Base-by-base conservation (phyloP, 495 filamentous ascomycete genomes). In the Aspergillus ellipticus region DNA sequence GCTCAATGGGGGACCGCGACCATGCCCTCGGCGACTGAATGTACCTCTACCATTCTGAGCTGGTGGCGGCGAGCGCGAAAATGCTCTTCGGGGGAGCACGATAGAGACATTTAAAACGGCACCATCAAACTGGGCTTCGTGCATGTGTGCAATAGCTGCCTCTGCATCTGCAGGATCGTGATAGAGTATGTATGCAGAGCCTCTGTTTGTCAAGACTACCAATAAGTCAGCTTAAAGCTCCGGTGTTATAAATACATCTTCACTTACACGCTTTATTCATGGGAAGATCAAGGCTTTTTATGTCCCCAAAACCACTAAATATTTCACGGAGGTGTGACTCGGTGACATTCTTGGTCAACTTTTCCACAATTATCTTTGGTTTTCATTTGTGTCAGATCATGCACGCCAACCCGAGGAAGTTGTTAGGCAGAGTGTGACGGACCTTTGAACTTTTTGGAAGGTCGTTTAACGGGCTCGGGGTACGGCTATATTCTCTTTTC, bases 111-210 rank as follows among this genome's bases (percentile, higher is more conserved):
- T 88, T 68, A 99, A 85, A 17, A 85, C 72, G 15, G 88, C 81
- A 37, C 94, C 95, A 74, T 99, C 94, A 42, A 99, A 75, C 60
- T 97, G 90, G 13, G 90, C 90, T 77, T 99, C 94, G 68, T 99
- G 95, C 95, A 99, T 97, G 65, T 96, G 88, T 43, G 92, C 84
- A 60, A 99, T 95, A 21, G 94, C 94, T 16, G 85, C 78, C 64
- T 96, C 90, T 33, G 94, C 95, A 59, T 91, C 87, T 42, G 84
- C 77, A 35, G 90, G 82, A 49, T 85, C 78, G 42, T 83, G 72
- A 71, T 90, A 99, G 26, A 96, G 74, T 49, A 98, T 92, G 69
- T 97, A 99, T 41, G 94, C 95, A 9, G 93, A 94, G 49, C 95
- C 92, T 47, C 92, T 88, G 60, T 97, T 97, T 46, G 85, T 92